Base-by-base conservation (phyloP, 768 basidiomycete genomes). In the Galerina marginata region DNA sequence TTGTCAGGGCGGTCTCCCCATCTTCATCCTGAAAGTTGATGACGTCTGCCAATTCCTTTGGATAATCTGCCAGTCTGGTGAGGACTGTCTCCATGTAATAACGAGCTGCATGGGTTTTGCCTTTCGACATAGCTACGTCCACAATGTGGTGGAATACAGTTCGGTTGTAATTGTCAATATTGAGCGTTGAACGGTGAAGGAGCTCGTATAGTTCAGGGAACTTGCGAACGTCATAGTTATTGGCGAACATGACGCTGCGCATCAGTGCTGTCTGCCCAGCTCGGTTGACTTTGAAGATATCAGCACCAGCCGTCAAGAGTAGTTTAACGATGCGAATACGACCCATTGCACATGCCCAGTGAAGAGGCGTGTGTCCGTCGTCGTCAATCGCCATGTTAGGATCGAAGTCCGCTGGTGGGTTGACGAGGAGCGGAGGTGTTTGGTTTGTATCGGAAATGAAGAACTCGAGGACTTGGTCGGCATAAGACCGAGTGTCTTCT, bases 21-120 rank as follows among this genome's bases (percentile, higher is more conserved):
- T 99, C 97, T 72, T 98, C 95, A 71, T 99, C 96, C 72, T 97
- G 97, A 73, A 98, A 99, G 71, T 99, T 99, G 75, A 99, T 95
- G 48, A 99, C 94, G 69, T 99, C 97, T 36, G 95, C 93, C 33
- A 99, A 79, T 74, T 99, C 97, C 69, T 92, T 92, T 0, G 97
- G 96, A 77, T 93, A 99, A 69, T 96, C 95, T 6, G 91, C 83
- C 42, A 99, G 82, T 52, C 96, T 86, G 43, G 80, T 82, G 55
- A 99, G 83, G 42, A 99, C 88, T 0, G 94, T 96, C 75, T 99
- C 97, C 94, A 99, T 95, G 75, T 99, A 99, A 77, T 99, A 99
- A 23, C 96, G 86, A 9, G 96, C 94, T 2, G 97, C 97, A 67
- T 99, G 97, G 0, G 95, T 93, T 78, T 99, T 99, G 55, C 93